Conservation (phyloP, 2,329 filamentous ascomycete genomes). For the Zymoseptoria ardabiliae region DNA sequence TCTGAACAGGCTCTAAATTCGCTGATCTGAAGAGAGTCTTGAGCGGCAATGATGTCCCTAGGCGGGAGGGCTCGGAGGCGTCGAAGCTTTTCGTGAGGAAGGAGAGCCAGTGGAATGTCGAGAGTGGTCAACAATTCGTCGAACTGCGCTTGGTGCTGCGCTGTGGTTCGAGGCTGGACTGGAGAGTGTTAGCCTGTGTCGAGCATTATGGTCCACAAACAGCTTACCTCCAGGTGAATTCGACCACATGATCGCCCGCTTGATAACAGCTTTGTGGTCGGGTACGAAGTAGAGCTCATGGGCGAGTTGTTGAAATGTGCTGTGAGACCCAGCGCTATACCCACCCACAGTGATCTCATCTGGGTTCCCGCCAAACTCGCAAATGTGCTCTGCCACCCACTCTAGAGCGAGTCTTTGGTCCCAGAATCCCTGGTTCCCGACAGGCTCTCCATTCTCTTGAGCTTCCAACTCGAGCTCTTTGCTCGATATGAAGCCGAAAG, state of each 20-base stretch:
- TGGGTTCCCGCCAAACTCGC: conserved; percentile 43
- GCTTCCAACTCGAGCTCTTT: conserved; percentile 41
- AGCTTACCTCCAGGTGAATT: conserved; percentile 42
- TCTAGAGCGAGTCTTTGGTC: conserved; percentile 50
- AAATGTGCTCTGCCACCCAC: conserved; percentile 47
- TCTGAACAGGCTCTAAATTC: conserved; percentile 51
- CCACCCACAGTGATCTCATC: conserved; percentile 47
- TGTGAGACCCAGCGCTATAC: conserved; percentile 52
- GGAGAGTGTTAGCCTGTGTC: conserved; percentile 29
- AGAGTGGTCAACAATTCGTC: conserved; percentile 42
- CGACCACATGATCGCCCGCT: conserved; percentile 47
- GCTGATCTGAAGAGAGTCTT: conserved; percentile 38
- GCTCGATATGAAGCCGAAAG: conserved; percentile 50
- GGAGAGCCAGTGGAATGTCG: conserved; percentile 35
- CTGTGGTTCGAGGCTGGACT: conserved; percentile 44
- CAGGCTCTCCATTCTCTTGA: conserved; percentile 29
- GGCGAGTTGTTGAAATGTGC: conserved; percentile 50
- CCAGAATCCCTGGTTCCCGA: conserved; percentile 50
- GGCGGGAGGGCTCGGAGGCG: conserved; percentile 37
- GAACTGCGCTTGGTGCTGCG: conserved; percentile 46
- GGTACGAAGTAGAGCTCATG: conserved; percentile 47
- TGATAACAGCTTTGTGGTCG: conserved; percentile 41
- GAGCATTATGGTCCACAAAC: conserved; percentile 47
- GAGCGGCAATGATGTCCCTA: conserved; percentile 37
- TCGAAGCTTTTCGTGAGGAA: conserved; percentile 39